phyloP scores from a whole-genome alignment of 768 basidiomycete genomes.

The Gloeopeniophorella convolvens region DNA sequence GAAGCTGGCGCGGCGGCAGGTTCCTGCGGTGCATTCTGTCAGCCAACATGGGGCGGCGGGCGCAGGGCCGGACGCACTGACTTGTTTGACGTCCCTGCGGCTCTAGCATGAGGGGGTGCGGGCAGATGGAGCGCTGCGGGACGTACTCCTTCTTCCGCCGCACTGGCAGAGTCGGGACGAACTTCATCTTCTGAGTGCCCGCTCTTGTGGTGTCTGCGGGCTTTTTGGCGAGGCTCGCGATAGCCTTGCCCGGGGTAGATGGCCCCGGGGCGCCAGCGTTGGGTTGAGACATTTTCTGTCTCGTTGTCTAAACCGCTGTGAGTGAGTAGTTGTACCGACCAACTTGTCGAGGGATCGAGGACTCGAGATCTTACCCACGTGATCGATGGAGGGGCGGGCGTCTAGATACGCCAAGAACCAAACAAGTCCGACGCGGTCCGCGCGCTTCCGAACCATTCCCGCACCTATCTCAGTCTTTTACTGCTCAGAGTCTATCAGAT shows the following conservation, averaged over 20 bases:
- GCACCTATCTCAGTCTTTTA: too few relatives aligned
- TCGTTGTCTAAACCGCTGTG: not conserved
- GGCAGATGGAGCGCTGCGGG: slow-evolving; percentile 18
- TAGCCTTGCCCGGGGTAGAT: slow-evolving; percentile 47
- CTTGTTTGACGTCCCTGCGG: slow-evolving; percentile 58
- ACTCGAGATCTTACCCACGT: too few relatives aligned
- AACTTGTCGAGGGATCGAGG: too few relatives aligned
- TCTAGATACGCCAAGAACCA: too few relatives aligned
- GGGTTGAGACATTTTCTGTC: slow-evolving; percentile 8
- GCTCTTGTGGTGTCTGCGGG: slow-evolving; percentile 64
- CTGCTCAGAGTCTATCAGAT: too few relatives aligned
- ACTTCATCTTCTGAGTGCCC: slow-evolving; percentile 72
- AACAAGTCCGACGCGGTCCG: too few relatives aligned
- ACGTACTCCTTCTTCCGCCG: slow-evolving; percentile 77
- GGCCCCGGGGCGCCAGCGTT: slow-evolving; percentile 18
- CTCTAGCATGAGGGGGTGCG: slow-evolving; percentile 18
- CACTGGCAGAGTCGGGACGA: slow-evolving; percentile 69
- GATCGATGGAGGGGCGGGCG: too few relatives aligned
- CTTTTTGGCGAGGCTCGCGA: slow-evolving; percentile 69
- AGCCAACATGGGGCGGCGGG: not conserved
- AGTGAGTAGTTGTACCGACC: too few relatives aligned
- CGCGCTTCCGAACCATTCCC: too few relatives aligned
- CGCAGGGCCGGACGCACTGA: not conserved
- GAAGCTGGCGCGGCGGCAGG: slow-evolving; percentile 28
- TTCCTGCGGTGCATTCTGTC: slow-evolving; percentile 38